Evolutionary conservation across 768 basidiomycete species (phyloP).

Genomic region (Leccinum pellstonianum): DNA sequence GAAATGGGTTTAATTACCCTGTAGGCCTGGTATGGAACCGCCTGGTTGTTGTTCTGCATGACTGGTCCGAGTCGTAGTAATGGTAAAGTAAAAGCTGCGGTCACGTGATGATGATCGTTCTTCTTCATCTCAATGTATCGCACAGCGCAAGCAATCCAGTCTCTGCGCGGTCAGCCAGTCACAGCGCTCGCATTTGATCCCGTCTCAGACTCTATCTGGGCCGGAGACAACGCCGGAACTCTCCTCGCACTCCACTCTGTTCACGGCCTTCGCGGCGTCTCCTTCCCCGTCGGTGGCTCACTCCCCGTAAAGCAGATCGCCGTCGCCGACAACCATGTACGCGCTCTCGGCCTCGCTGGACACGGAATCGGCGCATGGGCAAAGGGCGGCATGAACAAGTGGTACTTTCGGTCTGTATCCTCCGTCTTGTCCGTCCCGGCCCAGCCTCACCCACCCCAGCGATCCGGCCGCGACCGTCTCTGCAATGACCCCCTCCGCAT

Average conservation of each 20-base stretch:
- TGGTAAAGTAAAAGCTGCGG: not conserved
- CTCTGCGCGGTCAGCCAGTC: slow-evolving; percentile 44
- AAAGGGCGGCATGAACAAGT: slow-evolving; percentile 84
- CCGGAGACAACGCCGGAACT: slow-evolving; percentile 69
- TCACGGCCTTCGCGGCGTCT: slow-evolving; percentile 64
- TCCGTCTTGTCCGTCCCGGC: not conserved
- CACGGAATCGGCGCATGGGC: slow-evolving; percentile 76
- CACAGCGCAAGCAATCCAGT: slow-evolving; percentile 15
- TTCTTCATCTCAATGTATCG: slow-evolving; percentile 22
- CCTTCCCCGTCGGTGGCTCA: slow-evolving; percentile 69
- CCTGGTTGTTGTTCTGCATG: slow-evolving; percentile 11
- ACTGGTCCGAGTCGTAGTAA: not conserved
- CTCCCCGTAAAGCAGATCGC: slow-evolving; percentile 70
- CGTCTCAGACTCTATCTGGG: slow-evolving; percentile 87
- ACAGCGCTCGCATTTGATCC: slow-evolving; percentile 88
- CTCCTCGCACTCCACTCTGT: slow-evolving; percentile 67
- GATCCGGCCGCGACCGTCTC: slow-evolving; percentile 33
- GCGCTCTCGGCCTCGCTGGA: slow-evolving; percentile 57
- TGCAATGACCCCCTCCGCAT: slow-evolving; percentile 46
- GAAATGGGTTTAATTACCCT: slow-evolving; percentile 29
- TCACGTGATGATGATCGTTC: slow-evolving; percentile 18
- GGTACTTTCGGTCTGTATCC: slow-evolving; percentile 59
- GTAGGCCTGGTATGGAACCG: slow-evolving; percentile 53
- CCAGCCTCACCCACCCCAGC: slow-evolving; percentile 29
- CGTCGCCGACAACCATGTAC: slow-evolving; percentile 77